Base-by-base conservation (phyloP, 306 rosid species). In the Inga oerstediana region DNA sequence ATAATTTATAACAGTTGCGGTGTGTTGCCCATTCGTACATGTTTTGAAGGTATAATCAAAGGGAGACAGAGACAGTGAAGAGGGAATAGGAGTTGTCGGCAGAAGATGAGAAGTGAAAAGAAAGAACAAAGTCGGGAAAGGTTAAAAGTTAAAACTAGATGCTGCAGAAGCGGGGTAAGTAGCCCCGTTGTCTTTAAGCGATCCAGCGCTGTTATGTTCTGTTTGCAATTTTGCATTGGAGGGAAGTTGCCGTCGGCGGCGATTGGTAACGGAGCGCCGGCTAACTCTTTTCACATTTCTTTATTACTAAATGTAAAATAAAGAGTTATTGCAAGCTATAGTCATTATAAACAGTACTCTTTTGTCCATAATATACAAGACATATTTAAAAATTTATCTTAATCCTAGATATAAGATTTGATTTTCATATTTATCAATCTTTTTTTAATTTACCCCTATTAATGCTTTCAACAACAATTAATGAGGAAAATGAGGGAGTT, bases 161-260 rank as follows among this genome's bases (percentile, higher is more conserved):
- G 49, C 35, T n/a, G 75, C 54, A 15, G 30, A 71, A 22, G 35
- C 0, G 35, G 20, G 49, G 16, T 69, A 69, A 39, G 75, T 8
- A 13, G 84, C 86, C 89, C 86, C 88, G 89, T 80, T 79, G 81
- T 68, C 68, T 52, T 49, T n/a, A 1, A 41, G 78, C 61, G 77
- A 68, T 51, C 77, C 32, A 24, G 49, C 62, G 62, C 61, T 56
- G 77, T 80, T 73, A 7, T 58, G 45, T 39, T 10, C 20, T 71
- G 34, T 72, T 45, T 10, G 75, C 35, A 27, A 74, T 74, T 72
- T 45, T 10, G 75, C 35, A 27, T 78, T 74, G 86, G 84, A 70
- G 74, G 87, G 93, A 80, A 86, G 8, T 64, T 4, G 62, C 69
- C 88, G 37, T 48, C 79, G 77, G 70, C 56, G 56, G 86, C 58